Evolutionary conservation across 2,329 filamentous ascomycete species (phyloP), one percentile per base, ranked within the genome.

Genomic region (Fusarium veterinarium): DNA sequence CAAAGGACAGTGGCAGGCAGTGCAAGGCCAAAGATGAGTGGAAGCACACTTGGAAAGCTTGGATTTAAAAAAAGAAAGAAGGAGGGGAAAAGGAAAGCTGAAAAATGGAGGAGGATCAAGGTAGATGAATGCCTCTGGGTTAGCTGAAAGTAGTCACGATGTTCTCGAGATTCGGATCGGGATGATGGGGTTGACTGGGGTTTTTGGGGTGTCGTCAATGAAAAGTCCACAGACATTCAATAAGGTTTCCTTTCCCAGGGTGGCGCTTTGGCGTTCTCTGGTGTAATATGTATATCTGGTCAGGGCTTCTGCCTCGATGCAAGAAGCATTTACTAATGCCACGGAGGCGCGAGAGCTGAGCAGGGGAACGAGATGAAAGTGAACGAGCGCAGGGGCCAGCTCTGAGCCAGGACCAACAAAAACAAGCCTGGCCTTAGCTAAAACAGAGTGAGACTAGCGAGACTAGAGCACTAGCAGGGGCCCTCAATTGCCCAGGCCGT

Each of bases 281-380:
- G 75, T 67, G 70, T 64, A 64, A 69, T 76, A 74, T 76, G 74
- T 76, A 76, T 74, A 75, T 76, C 71, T 72, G 70, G 58, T 61
- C 62, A 71, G 67, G 69, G 59, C 62, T 63, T 46, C 60, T 68
- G 49, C 58, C 57, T 73, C 70, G 60, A 73, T 69, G 65, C 40
- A 46, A 55, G 42, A 73, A 48, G 56, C 48, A 70, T 53, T 30
- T 59, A 25, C 28, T 57, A 66, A 25, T n/a, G 10, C 33, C 46
- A 66, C 61, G 56, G 65, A 17, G 62, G 65, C 14, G 62, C 41
- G 30, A 8, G 14, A 11, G 41, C 19, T 14, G 31, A 48, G 30
- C 35, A 53, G 38, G 28, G 53, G 57, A 42, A 69, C 23, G 31
- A 68, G 51, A 68, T 68, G 67, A 58, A 72, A 60, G 45, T 71